Conservation (phyloP, 768 basidiomycete genomes). For the Lactarius sanguifluus region DNA sequence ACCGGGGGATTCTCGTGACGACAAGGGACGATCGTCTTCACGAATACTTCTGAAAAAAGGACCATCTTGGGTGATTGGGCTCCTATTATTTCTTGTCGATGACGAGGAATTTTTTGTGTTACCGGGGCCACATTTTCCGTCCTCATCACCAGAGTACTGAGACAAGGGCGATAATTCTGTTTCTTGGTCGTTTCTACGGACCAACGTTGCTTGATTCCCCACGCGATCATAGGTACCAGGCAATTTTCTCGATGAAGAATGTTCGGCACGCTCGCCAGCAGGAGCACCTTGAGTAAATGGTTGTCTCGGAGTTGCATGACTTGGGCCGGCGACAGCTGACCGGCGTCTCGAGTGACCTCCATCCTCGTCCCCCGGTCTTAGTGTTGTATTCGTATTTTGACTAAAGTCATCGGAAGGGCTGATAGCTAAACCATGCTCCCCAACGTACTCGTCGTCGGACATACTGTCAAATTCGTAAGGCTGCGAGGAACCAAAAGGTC, state of each 20-base stretch:
- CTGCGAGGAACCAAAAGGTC: slow-evolving; percentile 6
- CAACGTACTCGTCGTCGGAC: slow-evolving; percentile 21
- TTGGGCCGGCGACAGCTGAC: not conserved
- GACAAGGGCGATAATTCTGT: slow-evolving; percentile 19
- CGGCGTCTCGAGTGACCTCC: not conserved
- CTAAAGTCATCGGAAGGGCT: slow-evolving; percentile 25
- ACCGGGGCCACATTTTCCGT: not conserved
- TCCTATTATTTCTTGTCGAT: not conserved
- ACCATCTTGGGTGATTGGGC: slow-evolving; percentile 3
- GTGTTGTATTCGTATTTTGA: not conserved
- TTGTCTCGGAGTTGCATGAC: slow-evolving; percentile 14
- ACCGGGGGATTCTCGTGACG: slow-evolving; percentile 4
- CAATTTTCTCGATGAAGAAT: not conserved
- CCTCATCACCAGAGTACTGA: slow-evolving; percentile 24
- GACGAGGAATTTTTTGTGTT: not conserved
- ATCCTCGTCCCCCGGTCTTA: not conserved
- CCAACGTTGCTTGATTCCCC: not conserved
- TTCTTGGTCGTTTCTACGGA: not conserved
- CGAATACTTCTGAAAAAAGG: not conserved
- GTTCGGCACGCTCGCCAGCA: not conserved
- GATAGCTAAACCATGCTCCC: slow-evolving; percentile 37
- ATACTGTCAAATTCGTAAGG: slow-evolving; percentile 13
- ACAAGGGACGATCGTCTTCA: slow-evolving; percentile 9
- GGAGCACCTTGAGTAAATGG: not conserved
- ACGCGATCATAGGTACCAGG: not conserved